Evolutionary conservation across 257 asterid genomes (phyloP), one percentile per base, ranked within the genome.

Genomic region (Nyctanthes arbortristis): DNA sequence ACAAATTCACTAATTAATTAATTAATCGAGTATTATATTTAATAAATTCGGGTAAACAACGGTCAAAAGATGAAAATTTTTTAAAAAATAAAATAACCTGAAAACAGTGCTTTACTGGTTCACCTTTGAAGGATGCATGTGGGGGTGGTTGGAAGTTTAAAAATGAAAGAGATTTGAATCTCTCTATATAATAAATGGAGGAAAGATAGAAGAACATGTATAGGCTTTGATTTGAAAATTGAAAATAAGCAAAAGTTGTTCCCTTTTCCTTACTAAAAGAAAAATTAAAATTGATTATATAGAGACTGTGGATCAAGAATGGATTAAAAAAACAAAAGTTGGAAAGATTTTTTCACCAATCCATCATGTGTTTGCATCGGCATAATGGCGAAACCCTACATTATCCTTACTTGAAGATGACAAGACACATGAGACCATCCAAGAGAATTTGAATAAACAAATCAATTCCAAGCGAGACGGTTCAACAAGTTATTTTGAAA

Each of bases 71-170:
- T 49, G 66, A 72, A 1, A 25, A 24, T 39, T 62, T 33, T 28
- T 57, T 20, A 24, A 67, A 68, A 64, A n/a, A n/a, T 74, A 58
- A 73, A 66, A 40, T 58, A 76, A 67, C 71, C 61, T 20, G n/a
- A 68, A 65, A 36, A 65, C 78, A 77, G 64, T 66, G 61, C 60
- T 71, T 49, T 63, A 30, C 69, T 31, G 36, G 75, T 30, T 35
- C 56, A 40, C 40, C 65, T 76, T 73, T 70, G 73, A 40, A 75
- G 78, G 10, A 60, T 73, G 82, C 80, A 82, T 78, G 85, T 80
- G 86, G 69, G 72, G 63, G 82, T 74, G 34, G 77, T 74, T 71
- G 80, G 36, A 61, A 40, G 63, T n/a, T 36, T 74, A 64, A 67
- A 70, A 71, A n/a, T 63, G 36, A 8, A 47, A 39, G 34, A 73